Percentiles rank a stretch among this genome's conserved stretches.
phyloP scores from a whole-genome alignment of 371 early-diverging fungal genomes.

The Nematocida major region DNA sequence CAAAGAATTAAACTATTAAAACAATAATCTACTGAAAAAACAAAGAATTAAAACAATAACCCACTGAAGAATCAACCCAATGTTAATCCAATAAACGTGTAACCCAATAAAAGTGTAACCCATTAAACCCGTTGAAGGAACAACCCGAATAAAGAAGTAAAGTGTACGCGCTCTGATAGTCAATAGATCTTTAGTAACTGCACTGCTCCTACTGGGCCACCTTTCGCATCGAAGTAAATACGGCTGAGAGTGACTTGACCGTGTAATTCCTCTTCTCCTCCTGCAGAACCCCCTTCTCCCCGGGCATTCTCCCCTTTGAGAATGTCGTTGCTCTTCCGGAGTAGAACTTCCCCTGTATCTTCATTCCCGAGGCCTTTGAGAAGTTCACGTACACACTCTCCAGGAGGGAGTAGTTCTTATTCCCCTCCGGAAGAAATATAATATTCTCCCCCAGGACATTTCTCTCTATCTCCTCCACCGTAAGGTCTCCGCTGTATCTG shows the following conservation, averaged over 20 bases:
- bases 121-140: too few species aligned
- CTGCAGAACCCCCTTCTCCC: background rate
- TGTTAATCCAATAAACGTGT: too few species aligned
- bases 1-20: too few species aligned
- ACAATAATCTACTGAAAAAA: too few species aligned
- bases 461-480: constrained; percentile 43
- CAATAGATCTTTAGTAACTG: background rate
- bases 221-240: constrained; percentile 14
- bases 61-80: too few species aligned
- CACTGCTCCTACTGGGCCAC: too few species aligned
- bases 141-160: too few species aligned
- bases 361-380: background rate
- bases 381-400: constrained; percentile 51
- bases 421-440: constrained; percentile 26
- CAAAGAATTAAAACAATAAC: too few species aligned
- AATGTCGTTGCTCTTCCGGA: background rate
- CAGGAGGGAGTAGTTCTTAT: constrained; percentile 10
- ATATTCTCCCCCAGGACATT: constrained; percentile 52
- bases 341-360: constrained; percentile 3
- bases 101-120: too few species aligned
- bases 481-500: constrained; percentile 9
- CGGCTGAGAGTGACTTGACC: constrained; percentile 15
- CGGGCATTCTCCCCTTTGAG: constrained; percentile 8
- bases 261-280: constrained; percentile 30
- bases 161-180: too few species aligned